These are phyloP conservation scores for Botrytis medusae DNA, from an alignment of 2,329 filamentous ascomycete genomes.

Conservation along the genomic window DNA sequence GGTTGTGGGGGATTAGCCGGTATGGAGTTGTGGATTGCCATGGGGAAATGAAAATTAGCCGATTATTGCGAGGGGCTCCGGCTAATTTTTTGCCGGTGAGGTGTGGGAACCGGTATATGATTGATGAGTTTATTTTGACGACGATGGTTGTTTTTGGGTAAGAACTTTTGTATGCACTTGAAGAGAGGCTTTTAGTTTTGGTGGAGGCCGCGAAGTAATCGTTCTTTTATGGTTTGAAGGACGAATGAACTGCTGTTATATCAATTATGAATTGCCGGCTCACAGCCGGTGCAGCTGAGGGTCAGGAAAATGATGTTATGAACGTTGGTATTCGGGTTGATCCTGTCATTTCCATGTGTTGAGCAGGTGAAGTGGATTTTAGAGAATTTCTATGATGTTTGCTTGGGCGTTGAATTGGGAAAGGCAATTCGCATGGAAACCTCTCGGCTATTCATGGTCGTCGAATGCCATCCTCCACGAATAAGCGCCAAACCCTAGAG, in stretches of 20 bases:
- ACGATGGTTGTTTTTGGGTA: neutral
- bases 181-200: neutral
- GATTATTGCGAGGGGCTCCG: neutral
- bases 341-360: neutral
- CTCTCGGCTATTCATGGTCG: neutral
- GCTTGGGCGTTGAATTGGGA: neutral
- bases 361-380: neutral
- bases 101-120: neutral
- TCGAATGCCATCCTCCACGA: neutral
- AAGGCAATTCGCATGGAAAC: neutral
- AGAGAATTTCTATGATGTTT: neutral
- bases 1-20: conserved; percentile 7
- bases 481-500: neutral
- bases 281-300: neutral
- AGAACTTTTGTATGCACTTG: neutral
- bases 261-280: neutral
- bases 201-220: neutral
- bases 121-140: neutral
- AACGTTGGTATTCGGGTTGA: neutral
- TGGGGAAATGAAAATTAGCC: conserved; percentile 5
- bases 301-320: neutral
- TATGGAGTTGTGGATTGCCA: neutral
- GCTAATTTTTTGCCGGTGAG: neutral
- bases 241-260: neutral
- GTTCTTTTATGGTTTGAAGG: neutral